A percentile compares a stretch with the other conserved stretches of the same genome.
phyloP scores from a whole-genome alignment of 371 early-diverging fungal species.

The Nematocida ironsii region DNA sequence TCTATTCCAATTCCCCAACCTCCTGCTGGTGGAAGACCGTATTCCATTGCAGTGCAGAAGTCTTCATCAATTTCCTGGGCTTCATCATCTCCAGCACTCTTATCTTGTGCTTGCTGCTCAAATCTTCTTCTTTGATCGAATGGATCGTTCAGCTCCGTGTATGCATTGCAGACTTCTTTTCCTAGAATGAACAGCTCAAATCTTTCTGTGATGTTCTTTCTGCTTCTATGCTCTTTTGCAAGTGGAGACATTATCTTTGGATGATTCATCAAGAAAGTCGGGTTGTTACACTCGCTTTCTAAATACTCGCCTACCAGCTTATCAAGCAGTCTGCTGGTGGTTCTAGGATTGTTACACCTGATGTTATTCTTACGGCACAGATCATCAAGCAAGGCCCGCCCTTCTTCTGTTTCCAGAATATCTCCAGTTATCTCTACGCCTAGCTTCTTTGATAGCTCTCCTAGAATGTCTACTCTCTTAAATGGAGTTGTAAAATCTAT shows the following conservation, averaged over 20 bases:
- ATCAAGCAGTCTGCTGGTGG: constrained; percentile 88
- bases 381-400: constrained; percentile 80
- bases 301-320: constrained; percentile 94
- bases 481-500: constrained; percentile 94
- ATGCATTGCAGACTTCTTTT: constrained; percentile 96
- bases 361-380: constrained; percentile 84
- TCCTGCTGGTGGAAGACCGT: constrained; percentile 94
- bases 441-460: constrained; percentile 82
- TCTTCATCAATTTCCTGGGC: constrained; percentile 95
- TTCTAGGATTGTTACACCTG: constrained; percentile 86
- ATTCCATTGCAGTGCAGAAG: constrained; percentile 92
- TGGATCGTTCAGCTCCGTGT: constrained; percentile 97
- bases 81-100: constrained; percentile 96
- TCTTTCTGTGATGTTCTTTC: constrained; percentile 88
- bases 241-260: constrained; percentile 97
- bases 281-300: constrained; percentile 86
- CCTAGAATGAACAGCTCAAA: constrained; percentile 97
- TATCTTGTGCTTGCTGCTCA: constrained; percentile 88
- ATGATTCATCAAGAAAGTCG: constrained; percentile 93
- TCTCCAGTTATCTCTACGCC: constrained; percentile 77
- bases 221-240: constrained; percentile 90
- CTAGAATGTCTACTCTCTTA: constrained; percentile 85
- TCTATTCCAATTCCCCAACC: constrained; percentile 98
- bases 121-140: constrained; percentile 91
- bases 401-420: constrained; percentile 77